Evolutionary conservation across 73 alveolate species (phyloP).

Genomic region (Paramecium sexaurelia): DNA sequence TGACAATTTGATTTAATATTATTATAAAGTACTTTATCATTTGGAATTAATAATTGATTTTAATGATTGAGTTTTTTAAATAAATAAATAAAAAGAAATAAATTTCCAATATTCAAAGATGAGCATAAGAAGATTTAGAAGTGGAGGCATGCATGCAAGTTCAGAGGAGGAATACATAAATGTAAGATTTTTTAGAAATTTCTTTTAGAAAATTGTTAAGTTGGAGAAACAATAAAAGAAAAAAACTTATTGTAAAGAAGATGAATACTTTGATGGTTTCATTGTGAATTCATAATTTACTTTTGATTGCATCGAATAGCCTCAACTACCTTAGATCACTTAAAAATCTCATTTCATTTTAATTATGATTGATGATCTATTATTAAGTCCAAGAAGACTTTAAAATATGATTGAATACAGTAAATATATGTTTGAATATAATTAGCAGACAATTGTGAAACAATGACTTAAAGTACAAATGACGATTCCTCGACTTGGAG

Average conservation of each 20-base stretch:
- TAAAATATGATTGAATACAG: not conserved
- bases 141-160: constrained; percentile 43
- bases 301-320: not conserved
- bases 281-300: constrained; percentile 15
- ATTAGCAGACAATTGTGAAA: not conserved
- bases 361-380: not conserved
- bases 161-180: not conserved
- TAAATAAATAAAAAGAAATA: not conserved
- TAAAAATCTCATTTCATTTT: not conserved
- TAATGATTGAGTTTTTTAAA: not conserved
- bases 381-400: not conserved
- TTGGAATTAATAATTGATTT: not conserved
- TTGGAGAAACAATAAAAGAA: not conserved
- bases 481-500: constrained; percentile 1
- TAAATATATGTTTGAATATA: not conserved
- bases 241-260: not conserved
- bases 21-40: not conserved
- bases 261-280: not conserved
- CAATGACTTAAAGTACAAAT: not conserved
- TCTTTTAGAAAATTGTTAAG: not conserved
- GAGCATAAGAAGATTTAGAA: constrained; percentile 33
- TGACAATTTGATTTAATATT: no score
- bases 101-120: not conserved
- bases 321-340: not conserved
- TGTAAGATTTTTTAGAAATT: not conserved